Base-by-base conservation (phyloP, 176 grass and related monocot species). In the Zoysia japonica region DNA sequence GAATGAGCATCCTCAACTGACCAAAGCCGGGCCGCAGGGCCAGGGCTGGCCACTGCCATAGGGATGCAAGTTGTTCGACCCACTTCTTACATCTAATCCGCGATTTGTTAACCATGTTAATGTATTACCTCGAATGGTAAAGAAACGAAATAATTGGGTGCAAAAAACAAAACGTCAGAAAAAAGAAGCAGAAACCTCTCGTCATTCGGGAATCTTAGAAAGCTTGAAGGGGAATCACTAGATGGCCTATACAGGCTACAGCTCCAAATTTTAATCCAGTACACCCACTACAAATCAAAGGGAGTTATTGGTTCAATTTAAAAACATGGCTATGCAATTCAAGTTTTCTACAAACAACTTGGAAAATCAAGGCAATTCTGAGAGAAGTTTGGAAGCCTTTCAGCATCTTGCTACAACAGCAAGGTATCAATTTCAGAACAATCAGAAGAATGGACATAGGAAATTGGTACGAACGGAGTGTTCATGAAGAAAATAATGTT, bases 401-500 rank as follows among this genome's bases (percentile, higher is more conserved):
- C 2, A 41, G 17, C 2, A 19, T 5, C 14, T 45, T 77, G 45
- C 2, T 67, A 78, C 12, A 3, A 28, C 50, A 73, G 52, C 13
- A 54, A 35, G 54, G 11, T 17, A 5, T 42, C 6, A 40, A 44
- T 65, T 68, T 67, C 15, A 84, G 53, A 48, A 43, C 69, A 68
- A 54, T 71, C 43, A 2, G 49, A 56, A 19, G 43, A 0, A 76
- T 35, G n/a, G 5, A n/a, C 35, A 19, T 43, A 78, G 50, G 5
- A 11, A 52, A 80, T 40, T 61, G 44, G 19, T 44, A 57, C 69
- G 28, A 78, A 78, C 62, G 42, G 16, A 28, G 28, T 28, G 50
- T 56, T 14, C 45, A 51, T 46, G 14, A 78, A 11, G 37, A 74
- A 19, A 79, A 68, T 50, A 79, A 11, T 41, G 47, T 61, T 43